phyloP scores from a whole-genome alignment of 1,284 basidiomycete species.

The Ceratobasidium sp. region DNA sequence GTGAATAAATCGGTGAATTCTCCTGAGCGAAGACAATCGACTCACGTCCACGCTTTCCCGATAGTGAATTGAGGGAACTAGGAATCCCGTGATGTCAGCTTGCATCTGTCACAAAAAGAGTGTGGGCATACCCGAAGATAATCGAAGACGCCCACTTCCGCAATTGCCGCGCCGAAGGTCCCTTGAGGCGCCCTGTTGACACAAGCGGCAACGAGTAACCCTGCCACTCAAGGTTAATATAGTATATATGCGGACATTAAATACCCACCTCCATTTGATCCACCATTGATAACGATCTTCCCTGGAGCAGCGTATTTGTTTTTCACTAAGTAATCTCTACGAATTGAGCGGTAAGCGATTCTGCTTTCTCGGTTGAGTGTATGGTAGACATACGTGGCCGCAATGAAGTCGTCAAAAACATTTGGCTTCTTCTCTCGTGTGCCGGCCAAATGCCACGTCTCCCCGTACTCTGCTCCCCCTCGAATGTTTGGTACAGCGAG shows the following conservation, averaged over 20 bases:
- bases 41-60: conserved; percentile 76
- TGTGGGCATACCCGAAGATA: conserved; percentile 72
- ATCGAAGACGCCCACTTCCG: conserved; percentile 86
- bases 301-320: conserved; percentile 78
- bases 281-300: conserved; percentile 83
- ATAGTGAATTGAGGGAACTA: conserved; percentile 84
- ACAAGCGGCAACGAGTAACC: conserved; percentile 83
- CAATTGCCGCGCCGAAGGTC: conserved; percentile 82
- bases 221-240: conserved; percentile 55
- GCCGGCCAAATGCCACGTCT: conserved; percentile 82
- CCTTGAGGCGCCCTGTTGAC: conserved; percentile 83
- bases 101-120: neutral
- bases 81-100: neutral
- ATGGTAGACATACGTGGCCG: conserved; percentile 72
- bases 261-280: conserved; percentile 77
- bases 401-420: conserved; percentile 85
- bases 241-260: neutral
- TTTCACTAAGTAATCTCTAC: conserved; percentile 77
- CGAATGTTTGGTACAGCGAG: conserved; percentile 82
- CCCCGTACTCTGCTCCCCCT: conserved; percentile 89
- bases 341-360: conserved; percentile 19
- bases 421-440: conserved; percentile 77
- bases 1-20: neutral
- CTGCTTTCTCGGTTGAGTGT: neutral
- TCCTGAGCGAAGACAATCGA: neutral